These are phyloP conservation scores for Lagenidium sp. DNA, from an alignment of 352 stramenopile species.

Conservation along the genomic window DNA sequence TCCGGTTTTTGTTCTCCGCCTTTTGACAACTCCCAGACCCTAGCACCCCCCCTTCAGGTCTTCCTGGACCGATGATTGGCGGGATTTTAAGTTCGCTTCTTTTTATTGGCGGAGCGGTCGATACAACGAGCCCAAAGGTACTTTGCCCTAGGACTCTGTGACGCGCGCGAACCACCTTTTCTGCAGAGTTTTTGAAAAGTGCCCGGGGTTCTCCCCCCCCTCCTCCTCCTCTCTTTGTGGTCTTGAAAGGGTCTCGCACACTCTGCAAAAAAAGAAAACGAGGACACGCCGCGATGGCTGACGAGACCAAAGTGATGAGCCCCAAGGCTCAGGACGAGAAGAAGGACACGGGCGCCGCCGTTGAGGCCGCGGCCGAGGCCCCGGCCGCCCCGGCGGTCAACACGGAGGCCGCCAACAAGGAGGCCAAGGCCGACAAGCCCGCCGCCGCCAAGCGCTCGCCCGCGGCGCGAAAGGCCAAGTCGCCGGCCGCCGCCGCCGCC, in stretches of 20 bases:
- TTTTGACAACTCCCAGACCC: too few species aligned
- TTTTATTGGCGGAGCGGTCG: constrained; percentile 17
- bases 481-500: constrained; percentile 23
- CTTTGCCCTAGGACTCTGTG: constrained; percentile 14
- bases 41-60: too few species aligned
- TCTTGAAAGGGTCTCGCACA: too few species aligned
- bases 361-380: constrained; percentile 2
- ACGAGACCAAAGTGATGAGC: constrained; percentile 47
- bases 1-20: too few species aligned
- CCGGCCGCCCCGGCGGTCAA: constrained; percentile 6
- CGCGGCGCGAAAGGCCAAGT: constrained; percentile 53
- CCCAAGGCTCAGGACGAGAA: constrained; percentile 18
- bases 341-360: constrained; percentile 7
- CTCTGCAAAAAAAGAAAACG: constrained; percentile 12
- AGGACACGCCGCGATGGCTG: constrained; percentile 11
- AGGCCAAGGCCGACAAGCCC: constrained; percentile 12
- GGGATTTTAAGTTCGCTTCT: constrained; percentile 12
- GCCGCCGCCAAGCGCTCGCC: constrained; percentile 38
- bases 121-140: constrained; percentile 13
- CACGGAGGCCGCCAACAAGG: constrained; percentile 10
- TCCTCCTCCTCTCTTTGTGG: too few species aligned
- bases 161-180: constrained; percentile 8
- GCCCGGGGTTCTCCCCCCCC: not conserved
- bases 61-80: constrained; percentile 15
- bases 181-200: not conserved